Base-by-base conservation (phyloP, 2,329 filamentous ascomycete genomes). In the Talaromyces sp. region DNA sequence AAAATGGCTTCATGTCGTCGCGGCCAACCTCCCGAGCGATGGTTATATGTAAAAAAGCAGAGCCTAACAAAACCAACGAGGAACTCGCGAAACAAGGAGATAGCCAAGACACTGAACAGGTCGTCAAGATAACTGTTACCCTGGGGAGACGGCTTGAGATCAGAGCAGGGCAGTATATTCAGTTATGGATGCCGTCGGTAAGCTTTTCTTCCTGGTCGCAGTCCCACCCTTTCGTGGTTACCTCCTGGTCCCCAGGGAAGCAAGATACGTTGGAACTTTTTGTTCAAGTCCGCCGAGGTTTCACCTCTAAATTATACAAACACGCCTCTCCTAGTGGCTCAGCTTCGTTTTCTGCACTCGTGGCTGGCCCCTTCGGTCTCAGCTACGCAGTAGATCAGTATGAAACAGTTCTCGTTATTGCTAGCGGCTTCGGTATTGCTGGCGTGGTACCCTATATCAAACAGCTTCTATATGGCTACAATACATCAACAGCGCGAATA, bases 381-480 rank as follows among this genome's bases (percentile, higher is more conserved):
- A 73, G 63, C 62, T 62, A 69, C 55, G 41, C 62, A 49, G 65
- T 72, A 13, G 59, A 63, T 7, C 58, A 69, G 7, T 76, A 71
- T 63, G 64, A 74, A 61, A 74, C 59, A 13, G 63, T 73, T 31
- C 56, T 77, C 2, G 65, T 74, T 56, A 59, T 77, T 17, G 68
- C 71, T 11, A 74, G 64, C 57, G 68, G 68, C 24, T 70, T 70
- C 56, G 66, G 74, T 6, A 71, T 77, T 31, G 67, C 66, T 13
- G 65, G 62, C 17, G 62, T 69, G 21, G 63, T 76, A 51, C 68
- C 66, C 26, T 73, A 75, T 62, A 62, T 77, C 3, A 74, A 73
- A 59, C 61, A 75, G 64, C 65, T 76, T n/a, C 70, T 78, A 49
- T 62, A 75, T 51, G 64, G 68, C 19, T 74, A 74, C 58, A 72